Percentiles rank a stretch among this genome's conserved stretches.
These are phyloP conservation scores for Filobasidium uniguttulatum DNA, from an alignment of 1,284 basidiomycete species.

Conservation along the genomic window DNA sequence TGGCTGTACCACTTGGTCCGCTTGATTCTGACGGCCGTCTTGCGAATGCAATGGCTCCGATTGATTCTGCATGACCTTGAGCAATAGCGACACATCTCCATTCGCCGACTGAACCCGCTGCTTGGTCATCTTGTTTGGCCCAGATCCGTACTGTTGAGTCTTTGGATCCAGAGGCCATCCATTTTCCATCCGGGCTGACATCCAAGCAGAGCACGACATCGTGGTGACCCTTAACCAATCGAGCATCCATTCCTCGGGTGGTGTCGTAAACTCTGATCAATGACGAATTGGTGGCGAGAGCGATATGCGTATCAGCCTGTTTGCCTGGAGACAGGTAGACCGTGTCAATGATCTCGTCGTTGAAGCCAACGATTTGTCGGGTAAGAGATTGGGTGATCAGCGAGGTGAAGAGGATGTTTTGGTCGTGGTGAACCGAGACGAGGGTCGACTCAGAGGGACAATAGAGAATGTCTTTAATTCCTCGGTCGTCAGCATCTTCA, in stretches of 20 bases:
- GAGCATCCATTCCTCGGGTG: constrained; percentile 55
- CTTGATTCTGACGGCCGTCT: constrained; percentile 32
- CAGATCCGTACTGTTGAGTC: constrained; percentile 80
- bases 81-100: constrained; percentile 78
- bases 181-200: constrained; percentile 48
- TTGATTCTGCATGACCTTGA: constrained; percentile 86
- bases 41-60: constrained; percentile 78
- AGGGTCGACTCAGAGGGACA: constrained; percentile 38
- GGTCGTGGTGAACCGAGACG: constrained; percentile 89
- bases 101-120: too few species aligned
- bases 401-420: constrained; percentile 79
- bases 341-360: constrained; percentile 92
- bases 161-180: constrained; percentile 82
- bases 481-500: constrained; percentile 11
- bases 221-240: constrained; percentile 70
- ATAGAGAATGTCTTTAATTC: constrained; percentile 23
- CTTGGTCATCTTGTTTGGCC: constrained; percentile 40
- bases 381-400: constrained; percentile 48
- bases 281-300: constrained; percentile 89
- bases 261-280: constrained; percentile 75
- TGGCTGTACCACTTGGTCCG: constrained; percentile 24
- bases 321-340: constrained; percentile 50
- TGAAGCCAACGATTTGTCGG: constrained; percentile 92
- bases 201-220: constrained; percentile 86
- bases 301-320: constrained; percentile 49